Percentiles rank a stretch among this genome's conserved stretches.
Conservation (phyloP, 352 stramenopile species). For the Phytophthora sojae region DNA sequence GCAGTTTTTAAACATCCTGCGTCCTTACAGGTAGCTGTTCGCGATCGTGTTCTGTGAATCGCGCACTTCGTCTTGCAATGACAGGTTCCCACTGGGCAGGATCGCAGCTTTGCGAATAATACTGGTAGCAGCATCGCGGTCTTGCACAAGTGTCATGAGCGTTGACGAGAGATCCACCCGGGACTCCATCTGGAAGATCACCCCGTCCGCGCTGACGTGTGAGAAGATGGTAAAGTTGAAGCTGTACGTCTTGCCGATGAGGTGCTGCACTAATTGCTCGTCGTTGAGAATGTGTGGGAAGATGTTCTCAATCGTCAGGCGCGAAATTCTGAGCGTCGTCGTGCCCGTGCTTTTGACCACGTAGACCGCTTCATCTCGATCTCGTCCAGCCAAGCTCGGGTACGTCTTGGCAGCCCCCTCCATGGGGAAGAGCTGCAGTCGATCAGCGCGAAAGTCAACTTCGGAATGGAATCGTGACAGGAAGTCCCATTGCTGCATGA, state of each 20-base stretch:
- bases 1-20: background rate
- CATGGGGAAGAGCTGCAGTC: slow-evolving; percentile 28
- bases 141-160: slow-evolving; percentile 44
- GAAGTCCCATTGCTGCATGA: slow-evolving; percentile 58
- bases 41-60: slow-evolving; percentile 48
- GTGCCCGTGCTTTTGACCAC: slow-evolving; percentile 43
- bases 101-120: slow-evolving; percentile 45
- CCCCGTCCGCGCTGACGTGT: slow-evolving; percentile 42
- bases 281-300: slow-evolving; percentile 56
- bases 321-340: slow-evolving; percentile 48
- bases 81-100: slow-evolving; percentile 46
- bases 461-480: slow-evolving; percentile 42
- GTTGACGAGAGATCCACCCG: slow-evolving; percentile 47
- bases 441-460: slow-evolving; percentile 31
- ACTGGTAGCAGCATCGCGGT: slow-evolving; percentile 42
- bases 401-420: slow-evolving; percentile 28
- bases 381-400: background rate
- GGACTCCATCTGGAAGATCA: slow-evolving; percentile 59
- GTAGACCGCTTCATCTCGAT: slow-evolving; percentile 38
- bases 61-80: slow-evolving; percentile 35
- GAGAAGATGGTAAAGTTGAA: slow-evolving; percentile 51
- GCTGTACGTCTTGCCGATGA: slow-evolving; percentile 54
- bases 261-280: slow-evolving; percentile 51
- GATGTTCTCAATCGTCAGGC: slow-evolving; percentile 49
- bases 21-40: slow-evolving; percentile 42